These are phyloP conservation scores for Candida namnaoensis DNA, from an alignment of 805 yeast species.

Conservation along the genomic window DNA sequence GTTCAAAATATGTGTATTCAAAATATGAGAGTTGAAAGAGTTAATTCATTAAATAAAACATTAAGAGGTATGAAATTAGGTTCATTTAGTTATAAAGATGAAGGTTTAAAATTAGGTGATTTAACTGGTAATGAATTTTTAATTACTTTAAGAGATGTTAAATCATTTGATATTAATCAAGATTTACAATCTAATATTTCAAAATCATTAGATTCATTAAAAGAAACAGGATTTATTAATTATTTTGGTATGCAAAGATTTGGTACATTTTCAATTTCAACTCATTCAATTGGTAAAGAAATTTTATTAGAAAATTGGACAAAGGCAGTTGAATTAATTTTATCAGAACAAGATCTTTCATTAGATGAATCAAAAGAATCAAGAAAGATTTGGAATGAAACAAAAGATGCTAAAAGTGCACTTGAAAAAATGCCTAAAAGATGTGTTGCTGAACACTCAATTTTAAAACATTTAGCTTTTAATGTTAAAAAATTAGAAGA, in stretches of 20 bases:
- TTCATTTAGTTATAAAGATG: conserved; percentile 59
- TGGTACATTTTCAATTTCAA: conserved; percentile 91
- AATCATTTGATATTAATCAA: conserved; percentile 23
- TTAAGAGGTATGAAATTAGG: conserved; percentile 77
- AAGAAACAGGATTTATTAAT: conserved; percentile 74
- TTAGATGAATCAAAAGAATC: conserved; percentile 79
- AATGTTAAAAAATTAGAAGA: conserved; percentile 36
- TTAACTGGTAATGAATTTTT: conserved; percentile 82
- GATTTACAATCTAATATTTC: conserved; percentile 37
- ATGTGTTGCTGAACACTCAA: conserved; percentile 76
- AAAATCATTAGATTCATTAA: conserved; percentile 48
- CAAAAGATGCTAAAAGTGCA: conserved; percentile 57
- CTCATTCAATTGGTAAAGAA: conserved; percentile 76
- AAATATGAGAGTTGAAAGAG: conserved; percentile 63
- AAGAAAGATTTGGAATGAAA: conserved; percentile 72
- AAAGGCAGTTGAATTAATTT: conserved; percentile 65
- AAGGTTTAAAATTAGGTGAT: conserved; percentile 68
- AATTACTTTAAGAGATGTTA: conserved; percentile 74
- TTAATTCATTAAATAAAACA: conserved; percentile 67
- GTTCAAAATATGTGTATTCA: conserved; percentile 72
- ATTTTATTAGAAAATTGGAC: conserved; percentile 72
- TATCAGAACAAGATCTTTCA: conserved; percentile 80
- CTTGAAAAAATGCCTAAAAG: conserved; percentile 75
- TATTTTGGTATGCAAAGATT: conserved; percentile 98
- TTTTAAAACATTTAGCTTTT: conserved; percentile 48